Base-by-base conservation (phyloP, 2,329 filamentous ascomycete species). In the Paraphoma sp. region DNA sequence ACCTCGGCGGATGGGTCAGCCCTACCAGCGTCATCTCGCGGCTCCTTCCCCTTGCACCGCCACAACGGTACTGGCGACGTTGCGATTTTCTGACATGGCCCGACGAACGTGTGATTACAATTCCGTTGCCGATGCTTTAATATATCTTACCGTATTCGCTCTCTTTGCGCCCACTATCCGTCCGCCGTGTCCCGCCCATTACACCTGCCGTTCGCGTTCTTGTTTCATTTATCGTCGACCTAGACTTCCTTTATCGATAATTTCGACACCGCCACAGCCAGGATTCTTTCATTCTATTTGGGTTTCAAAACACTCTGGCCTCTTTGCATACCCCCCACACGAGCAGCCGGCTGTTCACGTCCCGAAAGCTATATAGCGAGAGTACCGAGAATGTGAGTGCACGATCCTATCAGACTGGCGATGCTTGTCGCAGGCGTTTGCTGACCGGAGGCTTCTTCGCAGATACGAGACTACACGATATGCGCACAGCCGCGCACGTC, bases 401-500 rank as follows among this genome's bases (percentile, higher is more conserved):
- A 45, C 47, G 44, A 61, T 57, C 47, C 54, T 45, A 38, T 47
- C 45, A 42, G 59, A 57, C 54, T 57, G 46, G 46, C 58, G 53
- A 64, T 51, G 54, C 56, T 57, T 55, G 58, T 65, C 56, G 69
- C 68, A 64, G 68, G 72, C 70, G 63, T 74, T 70, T 64, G 68
- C 75, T 78, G 69, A 78, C 63, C 54, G 49, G 59, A 64, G 57
- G 61, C 60, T 62, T 51, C 43, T 62, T 58, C 67, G 57, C 59
- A 61, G 48, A 29, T 41, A 53, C 38, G 54, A 47, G 30, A 45
- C 41, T 43, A 57, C 45, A 30, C 36, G 69, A 59, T 40, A 87
- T 87, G 85, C 82, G 80, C 65, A 75, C 80, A 54, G 82, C 84
- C 51, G 79, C 82, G 55, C 80, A 81, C 62, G 71, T 83, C 42